These are phyloP conservation scores for Entomortierella parvispora DNA, from an alignment of 192 early-diverging fungal genomes.

Conservation along the genomic window DNA sequence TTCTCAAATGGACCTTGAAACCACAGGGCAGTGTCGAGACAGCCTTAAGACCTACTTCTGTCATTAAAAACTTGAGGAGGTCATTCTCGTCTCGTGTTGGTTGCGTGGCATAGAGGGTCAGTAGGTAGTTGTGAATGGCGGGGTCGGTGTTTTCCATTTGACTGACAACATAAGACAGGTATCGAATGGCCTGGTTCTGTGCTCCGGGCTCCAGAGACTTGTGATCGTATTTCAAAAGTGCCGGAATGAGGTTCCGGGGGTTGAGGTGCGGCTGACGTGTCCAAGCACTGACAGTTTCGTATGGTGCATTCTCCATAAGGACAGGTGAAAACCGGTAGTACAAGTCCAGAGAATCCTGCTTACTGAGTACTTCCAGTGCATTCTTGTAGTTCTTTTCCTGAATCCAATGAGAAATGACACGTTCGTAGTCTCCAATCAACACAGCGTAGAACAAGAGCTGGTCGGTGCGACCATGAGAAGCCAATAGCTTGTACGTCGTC, in stretches of 20 bases:
- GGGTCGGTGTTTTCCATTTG: conserved; percentile 84
- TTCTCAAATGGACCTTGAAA: not conserved
- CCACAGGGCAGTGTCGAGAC: too few relatives aligned
- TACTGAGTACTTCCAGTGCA: conserved; percentile 81
- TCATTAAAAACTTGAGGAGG: conserved; percentile 81
- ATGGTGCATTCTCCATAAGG: conserved; percentile 87
- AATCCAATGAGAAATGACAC: conserved; percentile 87
- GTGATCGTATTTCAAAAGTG: conserved; percentile 86
- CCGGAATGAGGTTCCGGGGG: conserved; percentile 86
- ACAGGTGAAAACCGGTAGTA: conserved; percentile 91
- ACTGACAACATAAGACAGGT: conserved; percentile 85
- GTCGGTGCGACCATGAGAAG: conserved; percentile 85
- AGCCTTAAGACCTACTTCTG: conserved; percentile 72
- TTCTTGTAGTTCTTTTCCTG: conserved; percentile 77
- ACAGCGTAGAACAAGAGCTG: conserved; percentile 87
- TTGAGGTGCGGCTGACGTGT: conserved; percentile 87
- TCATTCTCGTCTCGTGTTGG: conserved; percentile 72
- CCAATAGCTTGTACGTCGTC: conserved; percentile 85
- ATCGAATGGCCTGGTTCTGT: conserved; percentile 89
- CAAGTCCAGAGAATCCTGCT: conserved; percentile 82
- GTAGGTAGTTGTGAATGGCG: conserved; percentile 93
- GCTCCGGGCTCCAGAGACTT: conserved; percentile 29
- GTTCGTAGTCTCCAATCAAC: conserved; percentile 87
- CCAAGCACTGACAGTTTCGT: conserved; percentile 87
- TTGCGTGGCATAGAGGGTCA: conserved; percentile 80